Base-by-base conservation (phyloP, 345 rosid species). In the Dimocarpus longan region DNA sequence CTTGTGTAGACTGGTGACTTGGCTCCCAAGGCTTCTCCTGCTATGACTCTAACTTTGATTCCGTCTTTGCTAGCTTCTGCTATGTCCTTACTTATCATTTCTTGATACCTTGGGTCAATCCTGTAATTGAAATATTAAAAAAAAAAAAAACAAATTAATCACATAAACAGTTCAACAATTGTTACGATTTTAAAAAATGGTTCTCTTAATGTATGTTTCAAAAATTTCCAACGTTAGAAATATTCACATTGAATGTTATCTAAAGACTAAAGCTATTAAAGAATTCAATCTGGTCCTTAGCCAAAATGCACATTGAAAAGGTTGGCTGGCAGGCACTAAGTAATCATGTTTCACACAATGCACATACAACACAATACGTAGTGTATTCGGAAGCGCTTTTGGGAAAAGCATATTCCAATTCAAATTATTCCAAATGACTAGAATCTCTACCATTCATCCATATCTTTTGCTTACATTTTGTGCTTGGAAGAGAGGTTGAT, bases 41-140 rank as follows among this genome's bases (percentile, higher is more conserved):
- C 98, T 85, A 93, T 90, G 6, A 93, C 89, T 43, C 93, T 84
- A 26, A 95, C 98, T 42, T 84, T 84, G 57, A 90, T 85, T 22
- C 97, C 98, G 1, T 92, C 89, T 83, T 73, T 82, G 68, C 87
- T 63, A 10, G 90, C 88, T 86, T 93, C 92, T 71, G 83, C 82
- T 62, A 93, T 87, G 81, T 95, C 94, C 63, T 86, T 82, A 54
- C 92, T 88, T 15, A 83, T 78, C 22, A 92, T 73, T 82, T 95
- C 98, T 82, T 95, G 98, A 77, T 95, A 95, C 82, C 85, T 88
- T 11, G 98, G 98, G 37, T 93, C 91, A 44, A 92, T 90, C 94
- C 98, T 95, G 69, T 0, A 9, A n/a, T 50, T 8, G 18, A 56
- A 76, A 26, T 8, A 32, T 43, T 37, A 24, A 46, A 3, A 32